Conservation (phyloP, 2,329 filamentous ascomycete species). For the Cercospora citrullina region DNA sequence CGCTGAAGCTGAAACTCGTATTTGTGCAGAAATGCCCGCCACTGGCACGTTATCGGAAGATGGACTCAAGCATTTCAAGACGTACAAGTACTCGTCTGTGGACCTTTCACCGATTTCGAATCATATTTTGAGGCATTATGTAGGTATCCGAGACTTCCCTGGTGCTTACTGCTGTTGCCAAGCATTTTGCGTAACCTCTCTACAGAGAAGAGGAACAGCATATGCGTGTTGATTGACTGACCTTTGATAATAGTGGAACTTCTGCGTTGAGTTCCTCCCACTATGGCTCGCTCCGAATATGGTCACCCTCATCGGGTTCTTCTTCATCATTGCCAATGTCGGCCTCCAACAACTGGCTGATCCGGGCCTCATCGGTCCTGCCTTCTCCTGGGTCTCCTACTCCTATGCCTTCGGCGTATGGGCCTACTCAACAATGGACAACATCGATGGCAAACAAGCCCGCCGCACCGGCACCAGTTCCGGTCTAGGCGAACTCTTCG, state of each 20-base stretch:
- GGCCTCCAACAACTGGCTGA: slow-evolving; percentile 73
- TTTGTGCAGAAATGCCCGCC: slow-evolving; percentile 18
- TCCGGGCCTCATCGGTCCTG: slow-evolving; percentile 76
- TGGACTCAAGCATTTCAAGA: slow-evolving; percentile 83
- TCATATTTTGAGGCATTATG: slow-evolving; percentile 93
- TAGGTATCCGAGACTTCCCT: slow-evolving; percentile 51
- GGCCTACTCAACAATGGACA: slow-evolving; percentile 98
- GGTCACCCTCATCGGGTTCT: slow-evolving; percentile 92
- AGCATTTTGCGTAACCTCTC: not conserved
- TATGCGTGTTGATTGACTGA: not conserved
- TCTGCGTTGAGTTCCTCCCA: slow-evolving; percentile 84
- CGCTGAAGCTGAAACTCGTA: not conserved
- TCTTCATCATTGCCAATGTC: slow-evolving; percentile 88
- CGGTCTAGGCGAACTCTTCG: slow-evolving; percentile 92
- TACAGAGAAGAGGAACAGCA: not conserved
- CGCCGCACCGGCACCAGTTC: slow-evolving; percentile 92
- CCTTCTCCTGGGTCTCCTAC: slow-evolving; percentile 87
- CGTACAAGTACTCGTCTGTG: slow-evolving; percentile 96
- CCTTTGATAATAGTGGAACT: slow-evolving; percentile 77
- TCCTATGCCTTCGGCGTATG: slow-evolving; percentile 94
- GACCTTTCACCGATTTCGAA: slow-evolving; percentile 93
- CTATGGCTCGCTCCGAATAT: slow-evolving; percentile 98
- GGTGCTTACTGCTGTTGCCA: slow-evolving; percentile 3
- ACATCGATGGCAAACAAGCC: slow-evolving; percentile 97
- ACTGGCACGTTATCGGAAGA: slow-evolving; percentile 69